Percentiles rank a stretch among this genome's conserved stretches.
Evolutionary conservation across 2,329 filamentous ascomycete genomes (phyloP).

Genomic region (Fusarium nurragi): DNA sequence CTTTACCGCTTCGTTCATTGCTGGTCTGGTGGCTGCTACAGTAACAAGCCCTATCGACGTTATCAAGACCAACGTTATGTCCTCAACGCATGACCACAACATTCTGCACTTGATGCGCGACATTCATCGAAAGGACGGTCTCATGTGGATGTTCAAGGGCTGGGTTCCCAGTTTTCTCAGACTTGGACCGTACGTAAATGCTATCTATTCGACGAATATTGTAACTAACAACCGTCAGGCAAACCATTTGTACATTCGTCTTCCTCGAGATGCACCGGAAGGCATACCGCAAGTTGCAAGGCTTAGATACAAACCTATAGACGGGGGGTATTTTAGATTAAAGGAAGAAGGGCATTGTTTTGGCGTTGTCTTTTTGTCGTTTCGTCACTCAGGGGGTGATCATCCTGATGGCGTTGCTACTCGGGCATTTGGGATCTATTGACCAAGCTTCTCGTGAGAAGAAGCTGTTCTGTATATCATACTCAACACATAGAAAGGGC

Average conservation of each 20-base stretch:
- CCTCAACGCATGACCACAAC: constrained; percentile 61
- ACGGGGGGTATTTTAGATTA: constrained; percentile 33
- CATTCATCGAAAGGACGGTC: constrained; percentile 75
- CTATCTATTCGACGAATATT: not conserved
- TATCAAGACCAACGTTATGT: constrained; percentile 90
- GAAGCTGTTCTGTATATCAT: constrained; percentile 24
- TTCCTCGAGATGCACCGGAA: constrained; percentile 90
- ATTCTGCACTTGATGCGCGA: constrained; percentile 70
- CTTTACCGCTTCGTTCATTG: constrained; percentile 79
- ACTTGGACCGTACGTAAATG: constrained; percentile 66
- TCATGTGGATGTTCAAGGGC: constrained; percentile 87
- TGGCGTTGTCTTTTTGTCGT: constrained; percentile 39
- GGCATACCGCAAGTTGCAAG: constrained; percentile 69
- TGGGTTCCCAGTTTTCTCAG: constrained; percentile 82
- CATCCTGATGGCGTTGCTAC: constrained; percentile 38
- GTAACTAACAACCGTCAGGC: constrained; percentile 55
- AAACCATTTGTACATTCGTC: constrained; percentile 88
- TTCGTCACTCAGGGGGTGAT: constrained; percentile 30
- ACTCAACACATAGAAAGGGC: constrained; percentile 15
- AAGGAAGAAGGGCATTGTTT: constrained; percentile 27
- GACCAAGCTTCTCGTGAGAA: constrained; percentile 10
- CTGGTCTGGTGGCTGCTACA: constrained; percentile 85
- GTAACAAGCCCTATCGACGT: constrained; percentile 88
- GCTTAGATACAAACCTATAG: constrained; percentile 46
- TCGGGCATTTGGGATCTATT: constrained; percentile 19